A percentile compares a stretch with the other conserved stretches of the same genome.
Conservation (phyloP, 176 grass and related monocot species). For the Hsuehochloa calcarea region DNA sequence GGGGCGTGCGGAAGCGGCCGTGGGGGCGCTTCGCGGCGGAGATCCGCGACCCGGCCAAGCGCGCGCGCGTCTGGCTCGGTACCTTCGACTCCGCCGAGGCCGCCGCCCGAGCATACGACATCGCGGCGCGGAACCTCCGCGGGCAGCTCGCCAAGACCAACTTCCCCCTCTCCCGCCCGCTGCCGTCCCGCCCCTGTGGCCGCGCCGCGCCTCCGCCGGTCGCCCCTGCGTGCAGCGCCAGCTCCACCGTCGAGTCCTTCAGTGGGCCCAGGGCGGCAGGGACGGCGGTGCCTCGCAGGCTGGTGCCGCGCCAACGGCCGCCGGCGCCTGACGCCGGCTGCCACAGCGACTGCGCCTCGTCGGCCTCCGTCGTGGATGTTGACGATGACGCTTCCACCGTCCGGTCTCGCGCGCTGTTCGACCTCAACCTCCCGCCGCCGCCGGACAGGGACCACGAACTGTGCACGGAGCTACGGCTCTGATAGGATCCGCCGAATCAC, state of each 20-base stretch:
- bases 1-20: constrained; percentile 79
- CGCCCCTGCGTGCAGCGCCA: constrained; percentile 44
- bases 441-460: neutral
- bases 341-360: constrained; percentile 62
- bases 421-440: constrained; percentile 49
- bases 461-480: constrained; percentile 50
- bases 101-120: constrained; percentile 67
- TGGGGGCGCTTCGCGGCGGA: constrained; percentile 88
- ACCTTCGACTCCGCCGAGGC: constrained; percentile 73
- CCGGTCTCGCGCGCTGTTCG: constrained; percentile 14
- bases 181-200: neutral
- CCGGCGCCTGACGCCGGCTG: constrained; percentile 12
- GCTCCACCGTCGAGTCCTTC: constrained; percentile 54
- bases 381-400: constrained; percentile 39
- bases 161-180: constrained; percentile 8
- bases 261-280: neutral
- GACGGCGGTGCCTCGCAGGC: neutral
- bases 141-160: constrained; percentile 52
- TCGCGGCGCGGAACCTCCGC: constrained; percentile 45
- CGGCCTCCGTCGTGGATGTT: constrained; percentile 54
- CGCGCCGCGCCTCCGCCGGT: too few relatives aligned
- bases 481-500: constrained; percentile 8
- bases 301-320: neutral
- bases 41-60: constrained; percentile 77
- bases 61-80: constrained; percentile 54